Base-by-base conservation (phyloP, 2,329 filamentous ascomycete genomes). In the Calonectria crousiana region DNA sequence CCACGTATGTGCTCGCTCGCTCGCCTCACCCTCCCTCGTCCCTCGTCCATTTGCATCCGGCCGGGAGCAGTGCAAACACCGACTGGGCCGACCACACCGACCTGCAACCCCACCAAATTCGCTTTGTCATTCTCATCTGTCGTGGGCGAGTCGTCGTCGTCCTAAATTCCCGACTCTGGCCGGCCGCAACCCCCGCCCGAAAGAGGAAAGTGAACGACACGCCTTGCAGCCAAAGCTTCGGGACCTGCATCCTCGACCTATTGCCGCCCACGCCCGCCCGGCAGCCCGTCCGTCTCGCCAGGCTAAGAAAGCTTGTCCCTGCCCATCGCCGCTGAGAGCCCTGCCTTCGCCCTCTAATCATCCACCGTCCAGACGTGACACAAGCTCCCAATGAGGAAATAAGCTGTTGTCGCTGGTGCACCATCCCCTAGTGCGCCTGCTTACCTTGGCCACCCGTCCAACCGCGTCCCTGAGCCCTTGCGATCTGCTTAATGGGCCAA, bases 201-300 rank as follows among this genome's bases (percentile, higher is more conserved):
- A 84, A 83, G 60, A 71, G 82, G 82, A 75, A 84, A 83, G 56
- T 67, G 78, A 77, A 81, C 73, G 74, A 82, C 82, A 84, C 73
- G 76, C 75, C 77, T 74, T 84, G 82, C 82, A 82, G 80, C 80
- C 81, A 74, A 73, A 67, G 49, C 67, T 71, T 71, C 53, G 76
- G 78, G 79, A 80, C 79, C 79, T 80, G 79, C 79, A 74, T 80
- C 70, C 69, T 66, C 58, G 70, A 67, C 66, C 73, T 76, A 65
- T 71, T 41, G 9, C 66, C 49, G 30, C 26, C 58, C 49, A 67
- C 71, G 38, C n/a, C 49, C 44, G 38, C 18, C 71, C 51, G 51
- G 58, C 74, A 76, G 74, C 41, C 36, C 23, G 26, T 26, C 38
- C 28, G 23, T 64, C 9, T 26, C 28, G 60, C 56, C 23, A 41